phyloP scores from a whole-genome alignment of 2,329 filamentous ascomycete species.

The Aspergillus aculeatus region DNA sequence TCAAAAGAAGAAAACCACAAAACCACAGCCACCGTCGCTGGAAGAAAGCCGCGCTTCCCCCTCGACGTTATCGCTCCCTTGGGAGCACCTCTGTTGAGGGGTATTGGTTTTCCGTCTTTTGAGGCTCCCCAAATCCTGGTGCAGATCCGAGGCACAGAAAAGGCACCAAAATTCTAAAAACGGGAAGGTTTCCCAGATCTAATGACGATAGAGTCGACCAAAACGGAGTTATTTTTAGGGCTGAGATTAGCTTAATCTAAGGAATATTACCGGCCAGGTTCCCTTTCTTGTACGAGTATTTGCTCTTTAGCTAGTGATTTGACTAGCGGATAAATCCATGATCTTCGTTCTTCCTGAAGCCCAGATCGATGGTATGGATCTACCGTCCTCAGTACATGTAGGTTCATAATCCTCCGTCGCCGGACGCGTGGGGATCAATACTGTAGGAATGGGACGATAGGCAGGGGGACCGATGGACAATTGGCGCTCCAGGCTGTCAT shows the following conservation, averaged over 20 bases:
- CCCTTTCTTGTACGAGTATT: neutral
- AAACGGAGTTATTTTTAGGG: neutral
- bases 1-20: slow-evolving; percentile 22
- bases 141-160: neutral
- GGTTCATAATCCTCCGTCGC: neutral
- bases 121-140: neutral
- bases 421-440: neutral
- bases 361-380: neutral
- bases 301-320: neutral
- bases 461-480: neutral
- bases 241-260: neutral
- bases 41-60: neutral
- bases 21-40: slow-evolving; percentile 2
- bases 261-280: neutral
- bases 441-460: neutral
- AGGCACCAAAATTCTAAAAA: neutral
- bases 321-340: neutral
- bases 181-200: neutral
- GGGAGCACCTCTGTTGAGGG: neutral
- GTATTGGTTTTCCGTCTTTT: neutral
- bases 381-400: too few species aligned
- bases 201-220: neutral
- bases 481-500: neutral
- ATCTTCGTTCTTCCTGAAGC: neutral
- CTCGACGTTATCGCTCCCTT: neutral